Base-by-base conservation (phyloP, 176 grass and related monocot genomes). In the Dactylis glomerata region DNA sequence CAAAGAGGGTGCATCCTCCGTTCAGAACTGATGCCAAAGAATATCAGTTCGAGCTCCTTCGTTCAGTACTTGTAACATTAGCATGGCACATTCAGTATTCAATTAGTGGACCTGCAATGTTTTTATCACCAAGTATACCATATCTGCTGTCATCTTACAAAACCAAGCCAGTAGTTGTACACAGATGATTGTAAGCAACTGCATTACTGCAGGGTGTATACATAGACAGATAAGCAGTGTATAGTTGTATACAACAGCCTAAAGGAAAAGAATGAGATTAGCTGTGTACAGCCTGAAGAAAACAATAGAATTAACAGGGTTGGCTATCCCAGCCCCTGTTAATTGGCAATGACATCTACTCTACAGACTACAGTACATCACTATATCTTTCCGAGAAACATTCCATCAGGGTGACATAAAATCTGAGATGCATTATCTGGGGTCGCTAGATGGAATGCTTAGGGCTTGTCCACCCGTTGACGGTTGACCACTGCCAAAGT, bases 381-480 rank as follows among this genome's bases (percentile, higher is more conserved):
- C 3, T 47, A 19, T 73, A 45, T 73, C 69, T 47, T 73, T 27
- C 70, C 4, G 28, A 52, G 47, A 62, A 62, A 47, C 40, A 68
- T 59, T 62, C 22, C 14, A 62, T 44, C 31, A 40, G 40, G 20
- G 14, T 56, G 20, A 9, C 50, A 69, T 26, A 70, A 46, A 27
- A 79, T 44, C 27, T 71, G 26, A 36, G 52, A 56, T 52, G 27
- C 31, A 56, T 36, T n/a, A 41, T 26, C 67, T 54, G 78, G 68
- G 33, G 27, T 57, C 75, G 72, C 37, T 76, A 40, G 59, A 84
- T 36, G 42, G 32, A 47, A 66, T 55, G 24, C 71, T 79, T 73
- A 10, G 36, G 32, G 31, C 28, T 36, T 33, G 16, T 49, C 70
- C 50, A 82, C 32, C 49, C 9, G 0, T 28, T 16, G 23, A 70